phyloP scores from a whole-genome alignment of 495 filamentous ascomycete genomes.

The Penicillium paxilli region DNA sequence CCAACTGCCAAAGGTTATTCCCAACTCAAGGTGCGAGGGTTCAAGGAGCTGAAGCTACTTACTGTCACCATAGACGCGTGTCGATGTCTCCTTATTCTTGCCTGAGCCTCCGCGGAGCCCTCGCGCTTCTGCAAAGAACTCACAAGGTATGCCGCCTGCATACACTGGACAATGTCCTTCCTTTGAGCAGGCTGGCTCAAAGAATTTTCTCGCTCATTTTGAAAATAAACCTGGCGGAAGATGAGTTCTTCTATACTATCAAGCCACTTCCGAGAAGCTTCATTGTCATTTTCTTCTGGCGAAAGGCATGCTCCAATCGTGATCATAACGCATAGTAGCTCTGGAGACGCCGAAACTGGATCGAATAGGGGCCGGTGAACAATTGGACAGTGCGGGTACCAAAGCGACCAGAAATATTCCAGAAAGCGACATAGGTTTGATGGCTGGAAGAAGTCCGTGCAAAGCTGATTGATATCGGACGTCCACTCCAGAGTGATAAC shows the following conservation, averaged over 20 bases:
- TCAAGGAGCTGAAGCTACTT: background rate
- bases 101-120: slow-evolving; percentile 17
- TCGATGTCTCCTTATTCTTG: slow-evolving; percentile 20
- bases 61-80: slow-evolving; percentile 28
- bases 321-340: slow-evolving; percentile 21
- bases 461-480: background rate
- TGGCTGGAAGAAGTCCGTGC: slow-evolving; percentile 13
- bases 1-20: slow-evolving; percentile 7
- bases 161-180: slow-evolving; percentile 16
- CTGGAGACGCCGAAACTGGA: slow-evolving; percentile 3
- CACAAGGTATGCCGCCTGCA: slow-evolving; percentile 25
- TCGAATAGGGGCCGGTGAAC: slow-evolving; percentile 22
- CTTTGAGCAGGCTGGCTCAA: background rate
- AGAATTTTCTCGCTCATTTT: background rate
- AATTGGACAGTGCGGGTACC: slow-evolving; percentile 28
- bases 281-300: slow-evolving; percentile 8
- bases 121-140: slow-evolving; percentile 28
- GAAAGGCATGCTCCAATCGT: slow-evolving; percentile 26
- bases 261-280: slow-evolving; percentile 14
- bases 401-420: slow-evolving; percentile 25
- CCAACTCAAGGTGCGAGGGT: background rate
- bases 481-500: slow-evolving; percentile 20
- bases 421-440: slow-evolving; percentile 19
- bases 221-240: slow-evolving; percentile 15
- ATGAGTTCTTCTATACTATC: slow-evolving; percentile 18